Percentiles rank a stretch among this genome's conserved stretches.
phyloP scores from a whole-genome alignment of 352 stramenopile species.

The Blastocystis sp. region DNA sequence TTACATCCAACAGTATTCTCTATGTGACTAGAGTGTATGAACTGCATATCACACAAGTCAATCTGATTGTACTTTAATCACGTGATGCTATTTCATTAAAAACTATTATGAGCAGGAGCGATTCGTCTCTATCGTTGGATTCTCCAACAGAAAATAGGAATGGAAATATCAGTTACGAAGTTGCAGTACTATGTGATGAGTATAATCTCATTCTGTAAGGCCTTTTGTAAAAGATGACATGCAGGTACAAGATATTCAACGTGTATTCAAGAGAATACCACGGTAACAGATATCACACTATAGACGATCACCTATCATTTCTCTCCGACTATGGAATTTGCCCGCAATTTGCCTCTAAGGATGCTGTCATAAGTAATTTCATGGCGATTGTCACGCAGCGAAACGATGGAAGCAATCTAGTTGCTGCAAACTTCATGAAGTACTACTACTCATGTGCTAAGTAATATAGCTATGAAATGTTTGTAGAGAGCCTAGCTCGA shows the following conservation, averaged over 20 bases:
- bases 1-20: too few relatives aligned
- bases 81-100: too few relatives aligned
- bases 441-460: not conserved
- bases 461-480: conserved; percentile 9
- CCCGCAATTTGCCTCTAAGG: not conserved
- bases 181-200: conserved; percentile 24
- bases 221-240: not conserved
- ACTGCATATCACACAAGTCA: too few relatives aligned
- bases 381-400: not conserved
- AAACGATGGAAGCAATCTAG: conserved; percentile 11
- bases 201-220: conserved; percentile 30
- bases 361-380: not conserved
- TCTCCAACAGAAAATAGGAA: too few relatives aligned
- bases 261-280: not conserved
- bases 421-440: conserved; percentile 3
- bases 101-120: too few relatives aligned
- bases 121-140: too few relatives aligned
- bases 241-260: conserved; percentile 4
- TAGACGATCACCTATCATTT: conserved; percentile 14
- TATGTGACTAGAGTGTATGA: too few relatives aligned
- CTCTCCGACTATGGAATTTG: not conserved
- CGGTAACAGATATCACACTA: not conserved
- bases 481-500: not conserved
- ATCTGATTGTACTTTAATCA: too few relatives aligned
- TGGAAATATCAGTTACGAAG: not conserved